phyloP scores from a whole-genome alignment of 1,284 basidiomycete genomes.

The Malassezia yamatoensis region DNA sequence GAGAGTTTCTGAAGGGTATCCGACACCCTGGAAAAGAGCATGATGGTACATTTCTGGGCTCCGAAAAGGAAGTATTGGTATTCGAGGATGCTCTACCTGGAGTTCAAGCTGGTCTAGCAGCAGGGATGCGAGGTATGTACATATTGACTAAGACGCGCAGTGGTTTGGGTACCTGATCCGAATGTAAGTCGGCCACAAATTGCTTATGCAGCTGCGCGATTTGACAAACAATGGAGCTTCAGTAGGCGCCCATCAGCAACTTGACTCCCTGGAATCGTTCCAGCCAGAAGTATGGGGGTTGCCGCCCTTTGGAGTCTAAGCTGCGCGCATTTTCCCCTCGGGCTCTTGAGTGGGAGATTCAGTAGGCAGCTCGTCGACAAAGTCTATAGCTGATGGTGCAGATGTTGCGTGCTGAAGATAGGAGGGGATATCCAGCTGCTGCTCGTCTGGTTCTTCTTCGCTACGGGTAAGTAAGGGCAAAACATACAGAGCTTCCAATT shows the following conservation, averaged over 20 bases:
- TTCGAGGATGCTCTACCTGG: conserved; percentile 48
- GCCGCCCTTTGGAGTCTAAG: conserved; percentile 29
- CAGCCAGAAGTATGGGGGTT: conserved; percentile 40
- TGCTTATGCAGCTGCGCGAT: conserved; percentile 3
- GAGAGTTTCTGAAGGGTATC: conserved; percentile 18
- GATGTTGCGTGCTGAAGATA: conserved; percentile 26
- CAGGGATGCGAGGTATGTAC: conserved; percentile 42
- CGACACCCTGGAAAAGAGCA: conserved; percentile 30
- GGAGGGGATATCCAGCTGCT: conserved; percentile 56
- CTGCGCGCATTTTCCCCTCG: conserved; percentile 10
- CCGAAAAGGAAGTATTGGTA: conserved; percentile 40
- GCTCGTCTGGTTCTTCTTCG: conserved; percentile 62
- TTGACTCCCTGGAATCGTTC: conserved; percentile 39
- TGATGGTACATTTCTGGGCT: conserved; percentile 25
- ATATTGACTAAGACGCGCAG: conserved; percentile 9
- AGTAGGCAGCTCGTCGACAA: conserved; percentile 33
- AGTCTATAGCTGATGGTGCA: conserved; percentile 29
- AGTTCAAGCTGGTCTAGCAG: conserved; percentile 38
- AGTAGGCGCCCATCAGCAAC: conserved; percentile 33
- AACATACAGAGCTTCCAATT: conserved; percentile 49
- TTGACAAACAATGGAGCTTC: conserved; percentile 16
- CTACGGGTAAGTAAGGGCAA: conserved; percentile 44
- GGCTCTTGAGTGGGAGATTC: neutral
- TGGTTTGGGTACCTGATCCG: conserved; percentile 45
- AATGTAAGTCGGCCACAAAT: conserved; percentile 19